These are phyloP conservation scores for Suaeda aralocaspica DNA, from an alignment of 148 eudicot genomes.

Conservation along the genomic window DNA sequence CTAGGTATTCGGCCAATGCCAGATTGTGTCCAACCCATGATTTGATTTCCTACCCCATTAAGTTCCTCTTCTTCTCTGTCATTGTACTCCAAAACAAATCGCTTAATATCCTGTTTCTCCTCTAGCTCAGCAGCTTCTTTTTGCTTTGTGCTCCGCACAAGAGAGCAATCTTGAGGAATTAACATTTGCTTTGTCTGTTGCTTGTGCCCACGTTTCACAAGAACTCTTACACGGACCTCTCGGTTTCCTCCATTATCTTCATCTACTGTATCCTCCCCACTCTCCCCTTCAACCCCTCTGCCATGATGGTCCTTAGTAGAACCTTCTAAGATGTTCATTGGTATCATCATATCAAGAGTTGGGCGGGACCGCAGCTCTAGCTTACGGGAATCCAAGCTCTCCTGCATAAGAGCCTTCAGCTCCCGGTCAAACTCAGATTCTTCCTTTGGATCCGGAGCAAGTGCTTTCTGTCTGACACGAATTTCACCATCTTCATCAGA, in stretches of 20 bases:
- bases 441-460: slow-evolving; percentile 63
- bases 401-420: slow-evolving; percentile 92
- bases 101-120: slow-evolving; percentile 94
- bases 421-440: slow-evolving; percentile 91
- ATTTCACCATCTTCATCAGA: slow-evolving; percentile 88
- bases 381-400: slow-evolving; percentile 93
- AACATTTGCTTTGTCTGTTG: slow-evolving; percentile 88
- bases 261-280: slow-evolving; percentile 78
- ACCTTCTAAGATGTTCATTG: slow-evolving; percentile 82
- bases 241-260: slow-evolving; percentile 70
- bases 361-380: slow-evolving; percentile 78
- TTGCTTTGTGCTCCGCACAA: slow-evolving; percentile 86
- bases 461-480: slow-evolving; percentile 69
- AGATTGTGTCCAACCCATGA: slow-evolving; percentile 50
- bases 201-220: slow-evolving; percentile 91
- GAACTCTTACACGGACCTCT: slow-evolving; percentile 85
- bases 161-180: slow-evolving; percentile 89
- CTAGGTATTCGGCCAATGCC: slow-evolving; percentile 46
- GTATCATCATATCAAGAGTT: slow-evolving; percentile 83
- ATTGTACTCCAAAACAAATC: slow-evolving; percentile 87
- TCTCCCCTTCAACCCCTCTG: slow-evolving; percentile 65
- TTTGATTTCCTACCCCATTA: slow-evolving; percentile 48
- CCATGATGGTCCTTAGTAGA: slow-evolving; percentile 67
- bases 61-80: slow-evolving; percentile 97
- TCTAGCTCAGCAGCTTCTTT: slow-evolving; percentile 98